phyloP scores from a whole-genome alignment of 768 basidiomycete species.

The Leccinum boreale region DNA sequence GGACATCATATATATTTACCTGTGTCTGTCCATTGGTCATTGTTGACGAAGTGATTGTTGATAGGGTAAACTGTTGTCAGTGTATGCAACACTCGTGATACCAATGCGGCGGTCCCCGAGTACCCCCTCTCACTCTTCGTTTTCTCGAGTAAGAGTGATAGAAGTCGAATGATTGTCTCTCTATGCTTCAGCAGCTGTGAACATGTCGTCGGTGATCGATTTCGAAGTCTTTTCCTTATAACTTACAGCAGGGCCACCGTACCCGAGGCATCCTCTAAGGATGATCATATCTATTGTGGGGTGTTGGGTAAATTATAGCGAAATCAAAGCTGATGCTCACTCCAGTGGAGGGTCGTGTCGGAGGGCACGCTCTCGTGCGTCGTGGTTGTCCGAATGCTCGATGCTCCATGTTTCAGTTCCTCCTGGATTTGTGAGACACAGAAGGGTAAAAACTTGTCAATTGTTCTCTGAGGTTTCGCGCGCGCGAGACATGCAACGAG shows the following conservation, averaged over 20 bases:
- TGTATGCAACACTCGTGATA: conserved; percentile 73
- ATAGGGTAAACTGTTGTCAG: conserved; percentile 72
- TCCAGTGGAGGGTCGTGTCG: conserved; percentile 92
- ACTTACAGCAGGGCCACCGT: conserved; percentile 62
- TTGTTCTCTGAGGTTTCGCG: conserved; percentile 68
- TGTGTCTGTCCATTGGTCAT: conserved; percentile 72
- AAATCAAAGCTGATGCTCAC: conserved; percentile 39
- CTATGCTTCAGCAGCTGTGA: conserved; percentile 69
- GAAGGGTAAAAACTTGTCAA: conserved; percentile 77
- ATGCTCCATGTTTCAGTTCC: conserved; percentile 88
- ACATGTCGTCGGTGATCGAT: conserved; percentile 1
- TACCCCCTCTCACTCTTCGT: conserved; percentile 90
- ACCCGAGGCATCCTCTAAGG: conserved; percentile 77
- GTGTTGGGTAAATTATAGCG: conserved; percentile 1
- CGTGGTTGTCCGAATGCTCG: conserved; percentile 78
- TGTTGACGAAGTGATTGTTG: conserved; percentile 79
- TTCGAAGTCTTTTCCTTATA: not conserved
- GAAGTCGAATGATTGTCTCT: conserved; percentile 56
- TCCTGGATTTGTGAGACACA: conserved; percentile 75
- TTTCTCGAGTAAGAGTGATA: conserved; percentile 68
- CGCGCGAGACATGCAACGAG: conserved; percentile 82
- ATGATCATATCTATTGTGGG: conserved; percentile 65
- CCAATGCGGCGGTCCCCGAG: conserved; percentile 70
- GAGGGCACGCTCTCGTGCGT: conserved; percentile 71
- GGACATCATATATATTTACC: conserved; percentile 41